Conservation (phyloP, 2,329 filamentous ascomycete genomes). For the Dactylellina sp. region DNA sequence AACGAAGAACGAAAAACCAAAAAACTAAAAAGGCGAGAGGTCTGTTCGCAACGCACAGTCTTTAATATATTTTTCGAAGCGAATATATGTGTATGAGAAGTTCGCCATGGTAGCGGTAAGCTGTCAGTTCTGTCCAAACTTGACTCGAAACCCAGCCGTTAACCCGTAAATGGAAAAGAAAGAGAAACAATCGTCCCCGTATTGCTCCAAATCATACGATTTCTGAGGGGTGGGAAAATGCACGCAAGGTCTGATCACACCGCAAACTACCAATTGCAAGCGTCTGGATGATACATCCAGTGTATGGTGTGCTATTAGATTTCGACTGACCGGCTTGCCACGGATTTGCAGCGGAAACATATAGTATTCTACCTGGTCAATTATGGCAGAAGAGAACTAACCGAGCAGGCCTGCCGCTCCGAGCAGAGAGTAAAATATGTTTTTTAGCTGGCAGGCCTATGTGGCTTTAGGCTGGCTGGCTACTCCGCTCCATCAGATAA, state of each 20-base stretch:
- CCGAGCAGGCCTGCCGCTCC: constrained; percentile 36
- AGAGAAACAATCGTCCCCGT: constrained; percentile 24
- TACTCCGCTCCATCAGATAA: constrained; percentile 30
- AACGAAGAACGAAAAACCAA: too few relatives aligned
- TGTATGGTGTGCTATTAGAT: constrained; percentile 40
- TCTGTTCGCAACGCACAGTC: constrained; percentile 41
- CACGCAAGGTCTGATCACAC: constrained; percentile 53
- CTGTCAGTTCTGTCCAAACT: not conserved
- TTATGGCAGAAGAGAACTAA: constrained; percentile 29
- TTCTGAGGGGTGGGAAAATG: constrained; percentile 34
- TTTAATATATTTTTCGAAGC: constrained; percentile 47
- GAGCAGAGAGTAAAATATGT: not conserved
- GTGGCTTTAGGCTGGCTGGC: constrained; percentile 34
- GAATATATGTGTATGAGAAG: constrained; percentile 53
- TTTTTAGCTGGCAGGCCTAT: constrained; percentile 17
- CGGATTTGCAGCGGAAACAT: constrained; percentile 19
- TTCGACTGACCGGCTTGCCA: constrained; percentile 28
- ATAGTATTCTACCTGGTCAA: constrained; percentile 11
- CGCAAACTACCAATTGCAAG: constrained; percentile 35
- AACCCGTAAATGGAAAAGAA: not conserved
- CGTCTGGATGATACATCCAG: constrained; percentile 43
- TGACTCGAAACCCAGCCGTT: not conserved
- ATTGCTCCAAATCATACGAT: constrained; percentile 35
- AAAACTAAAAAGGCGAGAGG: constrained; percentile 14
- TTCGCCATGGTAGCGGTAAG: constrained; percentile 40